These are phyloP conservation scores for Davidsoniella australis DNA, from an alignment of 2,329 filamentous ascomycete genomes.

Conservation along the genomic window DNA sequence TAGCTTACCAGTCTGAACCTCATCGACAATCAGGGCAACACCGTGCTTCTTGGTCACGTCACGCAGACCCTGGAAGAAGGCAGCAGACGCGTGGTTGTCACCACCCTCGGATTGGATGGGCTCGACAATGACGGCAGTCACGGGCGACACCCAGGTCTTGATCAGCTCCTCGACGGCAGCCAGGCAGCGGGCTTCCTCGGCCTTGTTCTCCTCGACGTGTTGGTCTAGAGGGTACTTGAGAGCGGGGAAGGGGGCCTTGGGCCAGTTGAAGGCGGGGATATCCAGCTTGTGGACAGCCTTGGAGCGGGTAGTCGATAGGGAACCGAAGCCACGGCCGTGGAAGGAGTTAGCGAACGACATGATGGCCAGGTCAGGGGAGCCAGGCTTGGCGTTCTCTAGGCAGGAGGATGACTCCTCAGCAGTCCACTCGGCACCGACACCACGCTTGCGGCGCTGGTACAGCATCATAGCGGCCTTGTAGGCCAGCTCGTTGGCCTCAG, in stretches of 20 bases:
- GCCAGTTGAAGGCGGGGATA: constrained; percentile 91
- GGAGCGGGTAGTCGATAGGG: constrained; percentile 72
- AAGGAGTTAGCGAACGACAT: constrained; percentile 78
- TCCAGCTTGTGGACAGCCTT: constrained; percentile 93
- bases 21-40: constrained; percentile 78
- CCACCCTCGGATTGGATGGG: constrained; percentile 88
- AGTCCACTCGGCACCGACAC: constrained; percentile 72
- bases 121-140: constrained; percentile 70
- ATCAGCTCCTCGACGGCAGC: constrained; percentile 73
- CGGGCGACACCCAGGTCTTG: constrained; percentile 59
- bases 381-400: constrained; percentile 69
- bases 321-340: constrained; percentile 80
- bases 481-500: constrained; percentile 84
- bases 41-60: constrained; percentile 60
- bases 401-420: constrained; percentile 53
- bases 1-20: constrained; percentile 58
- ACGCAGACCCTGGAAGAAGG: constrained; percentile 74
- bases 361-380: constrained; percentile 62
- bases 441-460: constrained; percentile 64
- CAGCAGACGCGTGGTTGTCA: constrained; percentile 80
- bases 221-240: constrained; percentile 78
- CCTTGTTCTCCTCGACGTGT: constrained; percentile 63
- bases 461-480: constrained; percentile 89
- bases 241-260: constrained; percentile 68
- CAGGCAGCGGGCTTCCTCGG: constrained; percentile 63